Conservation (phyloP, 345 rosid genomes). For the Cochlearia excelsa region DNA sequence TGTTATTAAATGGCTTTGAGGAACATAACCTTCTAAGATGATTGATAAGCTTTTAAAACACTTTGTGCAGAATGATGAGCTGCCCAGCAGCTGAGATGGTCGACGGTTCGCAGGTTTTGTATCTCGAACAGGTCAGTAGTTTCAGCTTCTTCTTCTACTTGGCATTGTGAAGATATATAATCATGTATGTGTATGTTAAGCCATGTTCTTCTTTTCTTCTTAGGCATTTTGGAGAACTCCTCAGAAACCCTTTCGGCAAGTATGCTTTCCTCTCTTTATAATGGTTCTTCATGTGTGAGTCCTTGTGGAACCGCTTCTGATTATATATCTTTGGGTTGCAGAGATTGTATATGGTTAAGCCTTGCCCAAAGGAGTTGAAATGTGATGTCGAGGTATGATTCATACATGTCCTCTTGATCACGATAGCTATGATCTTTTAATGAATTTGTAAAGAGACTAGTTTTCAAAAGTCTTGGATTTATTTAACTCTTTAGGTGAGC, state of each 20-base stretch:
- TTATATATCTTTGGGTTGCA: conserved; percentile 34
- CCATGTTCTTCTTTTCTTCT: neutral
- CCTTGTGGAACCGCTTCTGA: neutral
- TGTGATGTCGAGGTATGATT: conserved; percentile 80
- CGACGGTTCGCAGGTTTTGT: conserved; percentile 74
- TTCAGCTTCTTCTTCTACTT: conserved; percentile 2
- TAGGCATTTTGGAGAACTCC: conserved; percentile 93
- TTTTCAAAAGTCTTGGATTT: neutral
- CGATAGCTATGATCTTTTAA: neutral
- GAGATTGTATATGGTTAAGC: conserved; percentile 86
- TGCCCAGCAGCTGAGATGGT: conserved; percentile 91
- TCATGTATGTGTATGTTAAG: neutral
- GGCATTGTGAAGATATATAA: neutral
- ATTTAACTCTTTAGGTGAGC: conserved; percentile 42
- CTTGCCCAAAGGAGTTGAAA: conserved; percentile 80
- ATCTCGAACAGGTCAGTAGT: conserved; percentile 61
- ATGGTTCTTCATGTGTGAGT: neutral
- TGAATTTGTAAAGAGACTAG: neutral
- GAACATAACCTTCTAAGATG: neutral
- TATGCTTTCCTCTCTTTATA: conserved; percentile 20
- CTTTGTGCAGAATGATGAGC: conserved; percentile 52
- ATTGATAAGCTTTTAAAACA: neutral
- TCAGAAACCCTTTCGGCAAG: conserved; percentile 89
- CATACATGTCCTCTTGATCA: neutral
- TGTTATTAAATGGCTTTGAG: neutral